Conservation (phyloP, 129 eudicot species). For the Centrapalus pauciflorus region DNA sequence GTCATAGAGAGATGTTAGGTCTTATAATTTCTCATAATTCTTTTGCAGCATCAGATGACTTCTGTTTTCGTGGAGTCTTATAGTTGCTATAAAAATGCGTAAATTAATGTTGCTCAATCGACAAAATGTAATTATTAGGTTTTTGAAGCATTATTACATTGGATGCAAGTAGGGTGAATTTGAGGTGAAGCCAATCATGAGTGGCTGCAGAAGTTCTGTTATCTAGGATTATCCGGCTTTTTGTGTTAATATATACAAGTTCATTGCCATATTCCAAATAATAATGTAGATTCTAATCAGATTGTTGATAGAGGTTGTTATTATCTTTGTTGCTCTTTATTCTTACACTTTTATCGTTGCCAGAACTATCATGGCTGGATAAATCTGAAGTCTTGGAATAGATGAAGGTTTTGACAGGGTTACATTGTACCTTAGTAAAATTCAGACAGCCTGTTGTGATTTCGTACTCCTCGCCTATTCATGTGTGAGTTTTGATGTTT, state of each 20-base stretch:
- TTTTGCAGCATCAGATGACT: slow-evolving; percentile 29
- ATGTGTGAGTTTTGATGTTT: too few species aligned
- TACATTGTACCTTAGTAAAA: background rate
- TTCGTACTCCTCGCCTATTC: too few species aligned
- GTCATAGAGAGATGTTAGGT: too few species aligned
- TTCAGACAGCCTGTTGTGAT: too few species aligned
- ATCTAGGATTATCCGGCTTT: background rate
- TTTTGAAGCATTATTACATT: slow-evolving; percentile 5
- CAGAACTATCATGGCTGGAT: background rate
- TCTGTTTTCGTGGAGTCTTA: slow-evolving; percentile 22
- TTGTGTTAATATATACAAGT: background rate
- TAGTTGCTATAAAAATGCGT: too few species aligned
- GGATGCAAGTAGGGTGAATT: slow-evolving; percentile 11
- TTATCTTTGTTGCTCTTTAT: background rate
- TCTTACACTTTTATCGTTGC: background rate
- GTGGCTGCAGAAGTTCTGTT: slow-evolving; percentile 11
- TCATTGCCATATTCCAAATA: background rate
- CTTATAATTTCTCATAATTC: too few species aligned
- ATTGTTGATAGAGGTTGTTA: background rate
- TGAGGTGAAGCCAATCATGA: background rate
- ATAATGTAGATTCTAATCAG: slow-evolving; percentile 12
- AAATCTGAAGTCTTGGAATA: background rate
- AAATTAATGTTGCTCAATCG: too few species aligned
- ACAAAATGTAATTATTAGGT: slow-evolving; percentile 19
- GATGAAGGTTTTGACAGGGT: background rate